A percentile compares a stretch with the other conserved stretches of the same genome.
Evolutionary conservation across 768 basidiomycete species (phyloP).

Genomic region (Leccinum variicolor): DNA sequence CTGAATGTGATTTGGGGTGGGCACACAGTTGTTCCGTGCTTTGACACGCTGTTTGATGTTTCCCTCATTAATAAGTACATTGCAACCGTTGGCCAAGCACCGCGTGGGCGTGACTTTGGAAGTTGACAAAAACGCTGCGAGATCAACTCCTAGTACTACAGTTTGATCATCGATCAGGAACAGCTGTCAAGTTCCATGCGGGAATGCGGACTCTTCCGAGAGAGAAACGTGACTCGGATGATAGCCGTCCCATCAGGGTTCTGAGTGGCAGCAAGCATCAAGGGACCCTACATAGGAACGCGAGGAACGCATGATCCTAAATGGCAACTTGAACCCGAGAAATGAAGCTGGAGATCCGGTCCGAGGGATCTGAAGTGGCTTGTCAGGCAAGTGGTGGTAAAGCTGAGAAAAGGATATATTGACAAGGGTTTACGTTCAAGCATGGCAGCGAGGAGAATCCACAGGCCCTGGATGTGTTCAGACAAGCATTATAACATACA

Average conservation of each 20-base stretch:
- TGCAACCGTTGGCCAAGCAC: background rate
- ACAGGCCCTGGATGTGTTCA: background rate
- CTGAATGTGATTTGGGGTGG: background rate
- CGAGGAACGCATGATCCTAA: background rate
- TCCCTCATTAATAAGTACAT: background rate
- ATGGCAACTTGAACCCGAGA: background rate
- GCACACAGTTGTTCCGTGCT: background rate
- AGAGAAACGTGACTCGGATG: background rate
- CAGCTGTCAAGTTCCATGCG: background rate
- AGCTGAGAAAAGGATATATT: background rate
- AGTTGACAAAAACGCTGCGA: background rate
- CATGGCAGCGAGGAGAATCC: background rate
- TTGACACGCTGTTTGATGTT: background rate
- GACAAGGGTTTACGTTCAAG: background rate
- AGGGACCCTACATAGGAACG: background rate
- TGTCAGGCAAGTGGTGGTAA: background rate
- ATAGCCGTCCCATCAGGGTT: background rate
- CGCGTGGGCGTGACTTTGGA: background rate
- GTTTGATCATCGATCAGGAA: background rate
- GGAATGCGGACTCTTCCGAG: background rate
- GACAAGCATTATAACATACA: background rate
- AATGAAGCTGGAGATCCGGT: background rate
- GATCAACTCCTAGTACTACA: background rate
- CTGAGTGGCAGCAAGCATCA: background rate
- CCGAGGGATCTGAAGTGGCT: background rate